Evolutionary conservation across 768 basidiomycete genomes (phyloP).

Genomic region (Sarcodon aspratus): DNA sequence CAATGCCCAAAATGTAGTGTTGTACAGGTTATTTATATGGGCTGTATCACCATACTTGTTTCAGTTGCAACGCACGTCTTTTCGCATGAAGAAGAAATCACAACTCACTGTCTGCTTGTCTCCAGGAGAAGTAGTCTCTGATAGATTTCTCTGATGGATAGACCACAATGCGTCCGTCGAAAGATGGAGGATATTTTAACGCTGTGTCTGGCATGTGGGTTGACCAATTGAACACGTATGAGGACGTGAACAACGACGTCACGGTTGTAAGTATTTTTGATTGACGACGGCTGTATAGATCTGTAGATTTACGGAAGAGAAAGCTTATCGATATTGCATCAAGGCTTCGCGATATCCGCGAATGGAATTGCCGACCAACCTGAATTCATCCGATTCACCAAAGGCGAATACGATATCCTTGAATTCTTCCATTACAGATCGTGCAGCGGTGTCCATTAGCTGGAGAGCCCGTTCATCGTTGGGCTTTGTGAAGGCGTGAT

Average conservation of each 20-base stretch:
- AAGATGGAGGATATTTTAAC: slow-evolving; percentile 78
- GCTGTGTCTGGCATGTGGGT: slow-evolving; percentile 63
- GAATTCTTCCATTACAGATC: slow-evolving; percentile 68
- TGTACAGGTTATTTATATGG: slow-evolving; percentile 97
- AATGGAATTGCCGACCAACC: slow-evolving; percentile 31
- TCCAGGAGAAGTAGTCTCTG: slow-evolving; percentile 91
- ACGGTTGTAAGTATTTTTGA: slow-evolving; percentile 81
- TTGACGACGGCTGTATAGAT: slow-evolving; percentile 74
- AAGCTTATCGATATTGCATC: slow-evolving; percentile 46
- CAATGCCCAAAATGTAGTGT: slow-evolving; percentile 92
- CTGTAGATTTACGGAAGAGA: slow-evolving; percentile 63
- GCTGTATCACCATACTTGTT: slow-evolving; percentile 33
- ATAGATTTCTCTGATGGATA: slow-evolving; percentile 69
- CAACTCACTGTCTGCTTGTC: slow-evolving; percentile 86
- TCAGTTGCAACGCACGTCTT: neutral
- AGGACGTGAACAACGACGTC: slow-evolving; percentile 83
- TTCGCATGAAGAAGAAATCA: neutral
- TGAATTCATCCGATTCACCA: slow-evolving; percentile 97
- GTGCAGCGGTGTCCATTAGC: slow-evolving; percentile 90
- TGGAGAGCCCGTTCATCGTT: slow-evolving; percentile 81
- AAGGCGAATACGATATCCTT: slow-evolving; percentile 81
- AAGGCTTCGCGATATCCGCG: neutral
- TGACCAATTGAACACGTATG: slow-evolving; percentile 82
- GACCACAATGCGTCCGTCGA: slow-evolving; percentile 80
- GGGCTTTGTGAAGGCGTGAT: slow-evolving; percentile 77